Conservation (phyloP, 768 basidiomycete genomes). For the Panaeolus papilionaceus region DNA sequence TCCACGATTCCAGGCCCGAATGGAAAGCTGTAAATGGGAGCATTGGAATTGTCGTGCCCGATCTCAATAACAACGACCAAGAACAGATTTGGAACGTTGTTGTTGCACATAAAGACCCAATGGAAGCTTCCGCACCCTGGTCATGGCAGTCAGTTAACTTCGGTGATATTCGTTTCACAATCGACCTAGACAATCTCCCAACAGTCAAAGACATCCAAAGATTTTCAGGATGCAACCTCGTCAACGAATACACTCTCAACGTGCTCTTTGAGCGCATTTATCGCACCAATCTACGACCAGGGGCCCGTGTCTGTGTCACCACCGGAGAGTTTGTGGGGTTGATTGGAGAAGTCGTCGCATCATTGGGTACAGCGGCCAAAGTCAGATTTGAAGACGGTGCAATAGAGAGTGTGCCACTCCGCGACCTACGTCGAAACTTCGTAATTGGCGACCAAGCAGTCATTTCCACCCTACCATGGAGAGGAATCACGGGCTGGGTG, state of each 20-base stretch:
- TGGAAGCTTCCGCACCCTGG: too few species aligned
- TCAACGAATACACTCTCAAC: neutral
- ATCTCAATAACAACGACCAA: too few species aligned
- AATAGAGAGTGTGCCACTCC: neutral
- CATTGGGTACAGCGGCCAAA: neutral
- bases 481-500: neutral
- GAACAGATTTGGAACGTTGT: too few species aligned
- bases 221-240: neutral
- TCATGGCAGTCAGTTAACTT: too few species aligned
- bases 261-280: neutral
- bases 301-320: neutral
- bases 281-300: neutral
- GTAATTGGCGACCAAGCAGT: neutral
- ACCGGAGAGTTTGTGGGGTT: neutral
- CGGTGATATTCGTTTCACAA: too few species aligned
- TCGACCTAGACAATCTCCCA: too few species aligned
- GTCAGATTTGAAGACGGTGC: neutral
- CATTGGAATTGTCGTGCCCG: too few species aligned
- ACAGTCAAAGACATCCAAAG: too few species aligned
- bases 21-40: too few species aligned
- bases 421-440: neutral
- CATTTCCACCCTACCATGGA: neutral
- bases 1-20: too few species aligned
- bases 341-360: neutral
- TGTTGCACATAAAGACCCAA: too few species aligned